Evolutionary conservation across 768 basidiomycete species (phyloP), one percentile per base, ranked within the genome.

Genomic region (Termitomyces sp.): DNA sequence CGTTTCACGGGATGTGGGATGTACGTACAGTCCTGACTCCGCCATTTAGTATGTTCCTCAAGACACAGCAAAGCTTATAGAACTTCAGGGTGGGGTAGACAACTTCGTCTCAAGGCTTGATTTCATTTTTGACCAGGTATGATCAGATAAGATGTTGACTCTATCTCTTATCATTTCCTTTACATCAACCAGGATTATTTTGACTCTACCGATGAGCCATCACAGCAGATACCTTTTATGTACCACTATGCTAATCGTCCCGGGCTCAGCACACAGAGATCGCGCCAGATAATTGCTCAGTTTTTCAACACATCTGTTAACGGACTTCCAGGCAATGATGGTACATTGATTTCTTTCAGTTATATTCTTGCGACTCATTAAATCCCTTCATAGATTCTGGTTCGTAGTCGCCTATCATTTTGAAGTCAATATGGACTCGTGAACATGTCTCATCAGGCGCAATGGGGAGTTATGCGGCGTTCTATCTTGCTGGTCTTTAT

Each of bases 171-270:
- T 37, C 17, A 27, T 47, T 10, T 14, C 35, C 6, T 12, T 14
- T 17, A 12, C 30, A 1, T 32, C 8, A 12, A 45, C 3, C 23
- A 85, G 78, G 72, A 73, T 40, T 86, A 83, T 66, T 85, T 85
- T 59, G 84, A 85, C 56, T 72, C 76, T 0, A 84, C 83, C 9
- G 76, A 86, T 62, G 85, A 86, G 61, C 84, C 84, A 0, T 84
- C 83, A 3, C 82, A 84, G 60, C 83, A 85, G 60, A 85, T 86
- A 61, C 84, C 84, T 0, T 84, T 78, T 67, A 85, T 85, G 84
- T 85, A 85, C 61, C 84, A 86, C 68, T 86, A 86, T 60, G 84
- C 80, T 2, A 78, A 85, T 64, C 71, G 73, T 2, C 84, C 85
- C 0, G 83, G 82, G 2, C 65, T 79, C 19, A 85, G 82, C 64